Base-by-base conservation (phyloP, 176 grass and related monocot genomes). In the Alopecurus myosuroides region DNA sequence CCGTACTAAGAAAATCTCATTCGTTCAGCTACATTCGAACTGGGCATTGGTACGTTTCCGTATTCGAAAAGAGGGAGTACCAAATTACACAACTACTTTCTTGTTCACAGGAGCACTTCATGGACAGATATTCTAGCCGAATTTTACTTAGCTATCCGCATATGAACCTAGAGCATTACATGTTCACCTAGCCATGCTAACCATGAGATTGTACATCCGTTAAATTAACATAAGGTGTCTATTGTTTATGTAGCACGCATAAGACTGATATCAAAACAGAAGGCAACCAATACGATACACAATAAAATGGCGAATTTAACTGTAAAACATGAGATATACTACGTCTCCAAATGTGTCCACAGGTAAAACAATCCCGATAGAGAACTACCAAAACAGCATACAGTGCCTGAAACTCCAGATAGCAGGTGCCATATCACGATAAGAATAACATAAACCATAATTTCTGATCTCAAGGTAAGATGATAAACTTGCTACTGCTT, bases 371-470 rank as follows among this genome's bases (percentile, higher is more conserved):
- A 18, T 57, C 3, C 3, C 23, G 5, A 52, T 44, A 86, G 68
- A 70, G 19, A 76, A 55, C 76, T 82, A 70, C 39, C 50, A 77
- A 69, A 85, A 70, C 20, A 22, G 63, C 44, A 76, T 74, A 68
- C 17, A 69, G 37, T 81, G 69, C 66, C 58, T 68, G 37, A 58
- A 39, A 55, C 37, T 63, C 44, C 15, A 23, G 50, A 86, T 52
- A 77, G 62, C 52, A 80, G 41, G 26, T 45, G 4, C 52, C 56
- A 84, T 3, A n/a, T 11, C 20, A 75, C 35, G 62, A 53, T 25
- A 85, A n/a, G n/a, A n/a, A 23, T 20, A 70, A 81, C 12, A 72
- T 69, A 81, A 69, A 76, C 60, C 29, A 85, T 81, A 76, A 55
- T n/a, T 58, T 41, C 48, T 23, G 55, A 56, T 23, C 15, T 23